Percentiles rank a stretch among this genome's conserved stretches.
Evolutionary conservation across 169 alveolate genomes (phyloP).

Genomic region (Plasmodium inui): DNA sequence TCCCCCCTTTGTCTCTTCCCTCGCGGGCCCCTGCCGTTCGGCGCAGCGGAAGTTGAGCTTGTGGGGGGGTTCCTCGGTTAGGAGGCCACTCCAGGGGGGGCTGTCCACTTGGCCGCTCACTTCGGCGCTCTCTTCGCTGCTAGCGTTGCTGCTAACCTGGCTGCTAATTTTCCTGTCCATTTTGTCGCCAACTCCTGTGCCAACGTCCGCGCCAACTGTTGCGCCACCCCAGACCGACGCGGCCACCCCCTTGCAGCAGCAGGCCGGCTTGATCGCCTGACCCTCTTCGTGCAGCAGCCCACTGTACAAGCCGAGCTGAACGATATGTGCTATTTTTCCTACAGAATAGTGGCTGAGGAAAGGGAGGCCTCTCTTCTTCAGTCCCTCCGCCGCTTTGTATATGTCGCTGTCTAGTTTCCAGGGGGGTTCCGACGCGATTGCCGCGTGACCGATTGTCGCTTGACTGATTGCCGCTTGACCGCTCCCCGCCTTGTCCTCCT

Average conservation of each 20-base stretch:
- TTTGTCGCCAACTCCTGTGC: too few relatives aligned
- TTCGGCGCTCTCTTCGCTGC: not conserved
- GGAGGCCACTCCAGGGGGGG: not conserved
- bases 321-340: constrained; percentile 40
- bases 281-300: constrained; percentile 25
- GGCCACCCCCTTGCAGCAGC: not conserved
- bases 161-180: not conserved
- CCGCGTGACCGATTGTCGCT: not conserved
- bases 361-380: not conserved
- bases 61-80: not conserved
- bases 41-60: not conserved
- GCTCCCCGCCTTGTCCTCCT: not conserved
- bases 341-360: constrained; percentile 19
- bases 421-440: not conserved
- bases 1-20: not conserved
- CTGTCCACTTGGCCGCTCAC: not conserved
- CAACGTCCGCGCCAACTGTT: not conserved
- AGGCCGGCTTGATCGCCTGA: constrained; percentile 22
- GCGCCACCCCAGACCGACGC: constrained; percentile 13
- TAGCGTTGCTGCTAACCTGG: not conserved
- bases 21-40: not conserved
- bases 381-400: constrained; percentile 16
- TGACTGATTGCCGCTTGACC: not conserved
- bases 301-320: constrained; percentile 17
- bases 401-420: constrained; percentile 25